Evolutionary conservation across 495 filamentous ascomycete genomes (phyloP).

Genomic region (Friedmanniomyces simplex): DNA sequence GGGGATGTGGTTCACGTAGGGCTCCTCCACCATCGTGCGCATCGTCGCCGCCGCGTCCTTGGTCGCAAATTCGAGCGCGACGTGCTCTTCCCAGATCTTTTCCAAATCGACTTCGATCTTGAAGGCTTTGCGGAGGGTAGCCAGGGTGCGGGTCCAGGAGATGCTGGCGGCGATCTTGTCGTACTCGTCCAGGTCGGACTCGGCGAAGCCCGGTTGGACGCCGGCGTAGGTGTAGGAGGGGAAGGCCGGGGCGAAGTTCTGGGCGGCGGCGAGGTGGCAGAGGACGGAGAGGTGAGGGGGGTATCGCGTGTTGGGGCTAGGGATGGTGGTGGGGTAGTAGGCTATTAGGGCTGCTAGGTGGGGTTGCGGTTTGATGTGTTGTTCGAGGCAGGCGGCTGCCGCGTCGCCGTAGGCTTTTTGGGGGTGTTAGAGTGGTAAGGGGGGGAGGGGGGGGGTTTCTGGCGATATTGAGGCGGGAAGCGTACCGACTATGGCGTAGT

Average conservation of each 20-base stretch:
- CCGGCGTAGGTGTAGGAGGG: conserved; percentile 41
- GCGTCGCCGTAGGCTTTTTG: conserved; percentile 39
- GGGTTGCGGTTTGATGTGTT: conserved; percentile 41
- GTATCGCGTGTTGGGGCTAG: conserved; percentile 39
- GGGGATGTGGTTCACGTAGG: conserved; percentile 30
- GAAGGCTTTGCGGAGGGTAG: conserved; percentile 26
- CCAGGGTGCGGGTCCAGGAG: conserved; percentile 48
- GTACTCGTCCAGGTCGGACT: conserved; percentile 41
- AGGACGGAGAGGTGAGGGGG: conserved; percentile 40
- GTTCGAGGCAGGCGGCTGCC: conserved; percentile 46
- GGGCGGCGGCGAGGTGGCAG: conserved; percentile 43
- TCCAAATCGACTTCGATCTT: conserved; percentile 29
- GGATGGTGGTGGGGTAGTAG: conserved; percentile 50
- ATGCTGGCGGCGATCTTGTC: conserved; percentile 42
- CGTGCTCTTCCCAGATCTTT: conserved; percentile 28
- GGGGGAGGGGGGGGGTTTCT: too few relatives aligned
- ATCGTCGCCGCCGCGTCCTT: conserved; percentile 25
- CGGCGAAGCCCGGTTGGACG: conserved; percentile 48
- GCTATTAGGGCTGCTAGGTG: conserved; percentile 44
- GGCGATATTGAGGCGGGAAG: too few relatives aligned
- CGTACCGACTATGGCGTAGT: conserved; percentile 25
- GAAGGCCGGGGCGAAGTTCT: conserved; percentile 24
- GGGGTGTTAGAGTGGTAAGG: background rate
- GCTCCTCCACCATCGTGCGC: conserved; percentile 26
- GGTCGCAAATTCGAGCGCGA: conserved; percentile 12